These are phyloP conservation scores for Zygosaccharomyces lentus DNA, from an alignment of 805 yeast species.

Conservation along the genomic window DNA sequence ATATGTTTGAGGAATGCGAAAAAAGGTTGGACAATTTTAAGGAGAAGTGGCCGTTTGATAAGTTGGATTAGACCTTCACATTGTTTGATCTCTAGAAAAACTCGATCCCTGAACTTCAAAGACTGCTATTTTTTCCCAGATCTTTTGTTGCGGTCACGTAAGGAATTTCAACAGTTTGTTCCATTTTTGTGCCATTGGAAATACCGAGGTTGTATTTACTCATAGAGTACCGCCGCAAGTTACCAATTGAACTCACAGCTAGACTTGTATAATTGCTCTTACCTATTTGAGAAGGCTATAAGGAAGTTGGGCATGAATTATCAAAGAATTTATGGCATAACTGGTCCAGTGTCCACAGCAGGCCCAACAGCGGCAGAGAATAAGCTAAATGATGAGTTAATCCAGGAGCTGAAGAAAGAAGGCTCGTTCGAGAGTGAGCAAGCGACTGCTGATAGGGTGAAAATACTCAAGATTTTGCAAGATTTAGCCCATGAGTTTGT, in stretches of 20 bases:
- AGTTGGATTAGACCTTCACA: neutral
- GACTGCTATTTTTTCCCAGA: neutral
- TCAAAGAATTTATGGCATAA: constrained; percentile 35
- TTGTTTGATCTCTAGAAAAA: neutral
- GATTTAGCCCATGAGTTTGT: constrained; percentile 77
- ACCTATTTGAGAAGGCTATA: neutral
- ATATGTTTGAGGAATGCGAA: neutral
- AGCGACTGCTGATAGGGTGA: constrained; percentile 76
- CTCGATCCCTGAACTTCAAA: neutral
- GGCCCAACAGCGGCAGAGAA: constrained; percentile 82
- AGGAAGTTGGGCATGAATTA: constrained; percentile 23
- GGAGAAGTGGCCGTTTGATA: neutral
- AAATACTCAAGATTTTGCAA: constrained; percentile 69
- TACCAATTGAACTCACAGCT: too few relatives aligned
- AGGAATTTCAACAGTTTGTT: neutral
- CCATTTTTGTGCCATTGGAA: neutral
- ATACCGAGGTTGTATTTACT: neutral
- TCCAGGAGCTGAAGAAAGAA: constrained; percentile 71
- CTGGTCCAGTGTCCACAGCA: constrained; percentile 72
- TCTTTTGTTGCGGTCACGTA: neutral
- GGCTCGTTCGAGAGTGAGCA: constrained; percentile 87
- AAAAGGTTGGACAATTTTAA: neutral
- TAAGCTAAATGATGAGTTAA: constrained; percentile 65
- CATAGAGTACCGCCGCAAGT: too few relatives aligned
- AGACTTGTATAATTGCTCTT: neutral